Evolutionary conservation across 78 protist genomes (phyloP).

Genomic region (Paratrimastix pyriformis): DNA sequence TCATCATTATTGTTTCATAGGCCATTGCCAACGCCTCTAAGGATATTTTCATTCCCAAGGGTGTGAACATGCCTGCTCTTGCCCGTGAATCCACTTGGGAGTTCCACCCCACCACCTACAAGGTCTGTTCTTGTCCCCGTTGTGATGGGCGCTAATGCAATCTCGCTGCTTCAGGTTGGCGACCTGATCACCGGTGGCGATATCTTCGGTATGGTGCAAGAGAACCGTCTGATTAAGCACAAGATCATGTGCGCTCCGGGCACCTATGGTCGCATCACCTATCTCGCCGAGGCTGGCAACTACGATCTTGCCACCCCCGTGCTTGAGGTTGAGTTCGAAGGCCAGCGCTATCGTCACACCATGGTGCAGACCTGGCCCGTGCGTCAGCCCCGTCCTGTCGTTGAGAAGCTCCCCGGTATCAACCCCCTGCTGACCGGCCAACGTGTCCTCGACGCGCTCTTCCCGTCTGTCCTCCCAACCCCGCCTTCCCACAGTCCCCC

Average conservation of each 20-base stretch:
- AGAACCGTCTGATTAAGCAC: slow-evolving; percentile 80
- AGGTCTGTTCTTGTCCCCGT: background rate
- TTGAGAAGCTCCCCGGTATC: slow-evolving; percentile 84
- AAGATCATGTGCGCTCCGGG: slow-evolving; percentile 87
- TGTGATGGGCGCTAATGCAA: background rate
- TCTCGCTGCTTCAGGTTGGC: slow-evolving; percentile 61
- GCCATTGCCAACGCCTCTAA: slow-evolving; percentile 57
- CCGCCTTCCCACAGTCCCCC: no score
- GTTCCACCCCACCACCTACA: slow-evolving; percentile 58
- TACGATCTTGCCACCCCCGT: slow-evolving; percentile 65
- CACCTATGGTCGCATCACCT: slow-evolving; percentile 72
- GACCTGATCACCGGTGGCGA: slow-evolving; percentile 89
- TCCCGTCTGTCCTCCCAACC: slow-evolving; percentile 71
- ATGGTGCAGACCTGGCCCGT: slow-evolving; percentile 99
- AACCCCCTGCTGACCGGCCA: slow-evolving; percentile 90
- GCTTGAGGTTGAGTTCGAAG: slow-evolving; percentile 52
- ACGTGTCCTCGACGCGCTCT: slow-evolving; percentile 97
- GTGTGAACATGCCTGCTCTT: slow-evolving; percentile 80
- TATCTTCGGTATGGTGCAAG: slow-evolving; percentile 81
- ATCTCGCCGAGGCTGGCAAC: slow-evolving; percentile 73
- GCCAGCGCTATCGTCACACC: slow-evolving; percentile 38
- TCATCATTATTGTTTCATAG: slow-evolving; percentile 5
- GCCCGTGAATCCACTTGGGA: slow-evolving; percentile 62
- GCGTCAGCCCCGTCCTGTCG: slow-evolving; percentile 83
- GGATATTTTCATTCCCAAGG: slow-evolving; percentile 92